These are phyloP conservation scores for Sclerospora graminicola DNA, from an alignment of 352 stramenopile species.

Conservation along the genomic window DNA sequence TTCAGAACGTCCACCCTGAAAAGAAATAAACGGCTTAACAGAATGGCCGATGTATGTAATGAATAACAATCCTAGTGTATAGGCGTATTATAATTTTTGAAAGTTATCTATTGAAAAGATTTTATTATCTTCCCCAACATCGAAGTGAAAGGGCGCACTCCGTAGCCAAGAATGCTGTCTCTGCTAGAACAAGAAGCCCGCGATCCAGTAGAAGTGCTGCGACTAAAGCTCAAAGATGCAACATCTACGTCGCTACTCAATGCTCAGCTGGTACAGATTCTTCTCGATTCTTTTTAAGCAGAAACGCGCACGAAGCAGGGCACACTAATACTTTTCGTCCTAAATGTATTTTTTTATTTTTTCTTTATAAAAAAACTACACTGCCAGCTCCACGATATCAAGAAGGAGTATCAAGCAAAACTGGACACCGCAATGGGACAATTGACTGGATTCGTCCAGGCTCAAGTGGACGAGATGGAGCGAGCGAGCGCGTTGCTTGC, in stretches of 20 bases:
- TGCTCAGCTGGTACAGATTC: slow-evolving; percentile 52
- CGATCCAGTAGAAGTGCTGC: slow-evolving; percentile 73
- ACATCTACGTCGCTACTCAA: slow-evolving; percentile 76
- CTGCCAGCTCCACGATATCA: slow-evolving; percentile 71
- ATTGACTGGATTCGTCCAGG: slow-evolving; percentile 58
- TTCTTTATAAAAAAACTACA: neutral
- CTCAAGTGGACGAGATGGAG: slow-evolving; percentile 81
- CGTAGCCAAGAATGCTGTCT: slow-evolving; percentile 29
- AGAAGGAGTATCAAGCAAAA: slow-evolving; percentile 64
- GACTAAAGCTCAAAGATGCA: slow-evolving; percentile 74
- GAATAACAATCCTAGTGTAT: neutral
- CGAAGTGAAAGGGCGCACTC: neutral
- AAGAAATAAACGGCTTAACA: too few relatives aligned
- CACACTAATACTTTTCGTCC: too few relatives aligned
- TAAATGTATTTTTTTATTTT: neutral
- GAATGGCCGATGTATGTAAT: too few relatives aligned
- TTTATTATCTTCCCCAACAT: too few relatives aligned
- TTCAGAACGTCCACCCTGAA: too few relatives aligned
- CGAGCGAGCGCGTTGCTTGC: slow-evolving; percentile 60
- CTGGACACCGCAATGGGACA: slow-evolving; percentile 68
- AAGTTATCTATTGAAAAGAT: neutral
- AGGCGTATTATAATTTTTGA: neutral
- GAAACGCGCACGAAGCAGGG: neutral
- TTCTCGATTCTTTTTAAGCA: neutral
- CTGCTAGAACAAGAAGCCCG: slow-evolving; percentile 76